Conservation (phyloP, 169 alveolate genomes). For the Plasmodium sp. region DNA sequence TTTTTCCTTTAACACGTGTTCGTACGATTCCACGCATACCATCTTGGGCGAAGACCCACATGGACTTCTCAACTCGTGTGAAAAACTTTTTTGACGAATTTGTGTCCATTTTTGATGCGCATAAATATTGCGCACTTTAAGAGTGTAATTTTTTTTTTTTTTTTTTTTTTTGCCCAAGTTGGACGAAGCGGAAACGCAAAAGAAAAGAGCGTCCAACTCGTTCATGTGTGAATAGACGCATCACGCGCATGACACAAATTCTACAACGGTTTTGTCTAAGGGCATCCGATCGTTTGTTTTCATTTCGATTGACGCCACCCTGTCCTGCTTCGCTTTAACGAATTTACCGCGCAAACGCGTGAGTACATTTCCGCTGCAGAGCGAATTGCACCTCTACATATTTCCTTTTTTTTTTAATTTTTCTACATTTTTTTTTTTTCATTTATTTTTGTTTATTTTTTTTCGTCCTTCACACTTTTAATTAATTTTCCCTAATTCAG, state of each 20-base stretch:
- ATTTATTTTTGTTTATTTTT: not conserved
- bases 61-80: not conserved
- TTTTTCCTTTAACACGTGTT: not conserved
- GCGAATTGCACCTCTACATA: not conserved
- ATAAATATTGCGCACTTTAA: constrained; percentile 2
- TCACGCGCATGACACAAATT: constrained; percentile 1
- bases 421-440: constrained; percentile 2
- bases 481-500: constrained; percentile 2
- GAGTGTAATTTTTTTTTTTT: constrained; percentile 16
- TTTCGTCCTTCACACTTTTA: not conserved
- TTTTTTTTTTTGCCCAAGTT: not conserved
- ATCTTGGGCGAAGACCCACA: not conserved
- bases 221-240: not conserved
- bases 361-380: not conserved
- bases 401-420: constrained; percentile 1
- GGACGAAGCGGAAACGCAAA: not conserved
- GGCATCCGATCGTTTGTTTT: not conserved
- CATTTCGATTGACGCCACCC: not conserved
- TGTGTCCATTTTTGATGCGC: not conserved
- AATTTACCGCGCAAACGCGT: not conserved
- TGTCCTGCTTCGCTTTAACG: not conserved
- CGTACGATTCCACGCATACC: not conserved
- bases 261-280: not conserved
- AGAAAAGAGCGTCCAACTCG: constrained; percentile 7
- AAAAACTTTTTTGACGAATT: not conserved